Percentiles rank a stretch among this genome's conserved stretches.
phyloP scores from a whole-genome alignment of 2,329 filamentous ascomycete species.

The Alternaria sp. region DNA sequence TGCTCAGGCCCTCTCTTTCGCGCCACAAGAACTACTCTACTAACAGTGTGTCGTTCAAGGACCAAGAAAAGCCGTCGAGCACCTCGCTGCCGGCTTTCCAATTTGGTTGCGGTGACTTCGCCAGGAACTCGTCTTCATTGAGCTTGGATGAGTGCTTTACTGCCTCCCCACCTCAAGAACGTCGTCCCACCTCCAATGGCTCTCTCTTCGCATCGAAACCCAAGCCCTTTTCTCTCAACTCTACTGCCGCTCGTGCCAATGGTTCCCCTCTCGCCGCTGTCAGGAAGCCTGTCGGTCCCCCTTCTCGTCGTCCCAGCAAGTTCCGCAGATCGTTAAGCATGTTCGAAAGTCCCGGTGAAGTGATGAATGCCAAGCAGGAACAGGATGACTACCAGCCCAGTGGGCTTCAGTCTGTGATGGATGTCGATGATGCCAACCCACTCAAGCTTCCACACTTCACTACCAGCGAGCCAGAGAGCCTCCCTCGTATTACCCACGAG shows the following conservation, averaged over 20 bases:
- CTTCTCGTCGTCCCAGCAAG: slow-evolving; percentile 76
- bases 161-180: slow-evolving; percentile 79
- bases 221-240: slow-evolving; percentile 71
- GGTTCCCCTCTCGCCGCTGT: slow-evolving; percentile 77
- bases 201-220: slow-evolving; percentile 67
- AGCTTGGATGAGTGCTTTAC: slow-evolving; percentile 83
- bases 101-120: slow-evolving; percentile 66
- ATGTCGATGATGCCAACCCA: slow-evolving; percentile 79
- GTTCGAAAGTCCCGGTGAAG: slow-evolving; percentile 91
- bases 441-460: slow-evolving; percentile 85
- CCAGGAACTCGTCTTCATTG: slow-evolving; percentile 65
- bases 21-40: slow-evolving; percentile 80
- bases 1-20: slow-evolving; percentile 77
- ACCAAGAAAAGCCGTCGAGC: slow-evolving; percentile 59
- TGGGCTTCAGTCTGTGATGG: slow-evolving; percentile 78
- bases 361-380: slow-evolving; percentile 76
- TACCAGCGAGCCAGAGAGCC: slow-evolving; percentile 81
- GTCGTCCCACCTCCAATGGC: slow-evolving; percentile 64
- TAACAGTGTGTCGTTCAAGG: slow-evolving; percentile 68
- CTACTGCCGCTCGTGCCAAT: slow-evolving; percentile 66
- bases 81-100: slow-evolving; percentile 76
- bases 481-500: slow-evolving; percentile 84
- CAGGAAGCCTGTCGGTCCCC: slow-evolving; percentile 69
- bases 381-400: slow-evolving; percentile 67
- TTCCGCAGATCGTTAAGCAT: slow-evolving; percentile 95